These are phyloP conservation scores for Nakazawaea siamensis DNA, from an alignment of 805 yeast species.

Conservation along the genomic window DNA sequence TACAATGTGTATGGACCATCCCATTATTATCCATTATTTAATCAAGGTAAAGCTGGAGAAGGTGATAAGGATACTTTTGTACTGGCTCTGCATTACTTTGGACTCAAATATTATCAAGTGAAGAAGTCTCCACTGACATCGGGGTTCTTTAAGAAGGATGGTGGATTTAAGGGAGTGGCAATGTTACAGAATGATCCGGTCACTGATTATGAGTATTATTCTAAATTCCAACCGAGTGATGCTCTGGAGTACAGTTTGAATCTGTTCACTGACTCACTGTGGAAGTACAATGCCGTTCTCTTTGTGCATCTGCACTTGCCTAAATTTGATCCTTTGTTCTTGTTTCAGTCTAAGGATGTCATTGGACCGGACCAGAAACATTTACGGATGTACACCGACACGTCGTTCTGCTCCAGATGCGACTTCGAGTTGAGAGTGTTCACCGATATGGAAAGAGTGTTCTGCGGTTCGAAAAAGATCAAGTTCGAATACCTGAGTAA, in stretches of 20 bases:
- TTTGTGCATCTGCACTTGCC: slow-evolving; percentile 39
- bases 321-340: slow-evolving; percentile 33
- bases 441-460: background rate
- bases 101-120: slow-evolving; percentile 40
- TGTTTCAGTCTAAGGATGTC: background rate
- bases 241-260: background rate
- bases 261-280: background rate
- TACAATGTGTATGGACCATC: slow-evolving; percentile 46
- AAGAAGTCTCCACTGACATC: slow-evolving; percentile 38
- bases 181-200: slow-evolving; percentile 52
- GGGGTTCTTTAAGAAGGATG: slow-evolving; percentile 28
- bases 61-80: slow-evolving; percentile 55
- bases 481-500: background rate
- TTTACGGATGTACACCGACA: slow-evolving; percentile 2
- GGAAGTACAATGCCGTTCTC: slow-evolving; percentile 11
- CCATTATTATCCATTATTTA: slow-evolving; percentile 36
- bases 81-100: slow-evolving; percentile 39
- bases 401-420: background rate
- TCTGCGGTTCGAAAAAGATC: background rate
- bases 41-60: slow-evolving; percentile 42
- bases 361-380: background rate
- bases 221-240: slow-evolving; percentile 3
- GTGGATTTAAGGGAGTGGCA: slow-evolving; percentile 39
- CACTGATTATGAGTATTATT: slow-evolving; percentile 23
- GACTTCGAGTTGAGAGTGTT: slow-evolving; percentile 1